Evolutionary conservation across 1,284 basidiomycete species (phyloP).

Genomic region (Retiboletus flavoniger): DNA sequence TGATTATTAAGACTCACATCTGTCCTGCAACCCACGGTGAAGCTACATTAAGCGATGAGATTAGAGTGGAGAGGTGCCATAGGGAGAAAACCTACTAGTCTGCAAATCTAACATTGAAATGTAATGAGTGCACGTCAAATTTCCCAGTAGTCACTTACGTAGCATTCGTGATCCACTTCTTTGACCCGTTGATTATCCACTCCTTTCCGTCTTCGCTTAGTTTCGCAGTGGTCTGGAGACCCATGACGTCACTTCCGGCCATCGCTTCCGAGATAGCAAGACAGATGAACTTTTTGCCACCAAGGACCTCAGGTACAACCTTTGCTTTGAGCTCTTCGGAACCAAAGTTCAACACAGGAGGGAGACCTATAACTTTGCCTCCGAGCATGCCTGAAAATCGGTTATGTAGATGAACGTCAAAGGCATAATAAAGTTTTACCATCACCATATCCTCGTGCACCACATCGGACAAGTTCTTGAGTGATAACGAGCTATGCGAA

Average conservation of each 20-base stretch:
- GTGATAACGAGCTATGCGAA: slow-evolving; percentile 69
- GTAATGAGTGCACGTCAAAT: slow-evolving; percentile 1
- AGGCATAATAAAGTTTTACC: slow-evolving; percentile 31
- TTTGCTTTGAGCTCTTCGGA: slow-evolving; percentile 73
- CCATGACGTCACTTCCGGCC: slow-evolving; percentile 88
- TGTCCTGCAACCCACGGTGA: slow-evolving; percentile 68
- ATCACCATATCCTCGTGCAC: slow-evolving; percentile 73
- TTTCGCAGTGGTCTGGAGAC: slow-evolving; percentile 77
- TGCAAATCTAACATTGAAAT: slow-evolving; percentile 44
- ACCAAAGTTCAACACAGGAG: slow-evolving; percentile 84
- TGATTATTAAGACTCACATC: slow-evolving; percentile 40
- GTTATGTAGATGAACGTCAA: not conserved
- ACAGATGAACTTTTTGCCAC: slow-evolving; percentile 76
- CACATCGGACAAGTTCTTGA: slow-evolving; percentile 79
- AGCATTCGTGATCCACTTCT: slow-evolving; percentile 87
- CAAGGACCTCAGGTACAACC: slow-evolving; percentile 78
- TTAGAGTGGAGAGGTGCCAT: not conserved
- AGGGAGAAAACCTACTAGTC: slow-evolving; percentile 42
- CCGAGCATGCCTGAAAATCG: slow-evolving; percentile 55
- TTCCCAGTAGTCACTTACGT: slow-evolving; percentile 34
- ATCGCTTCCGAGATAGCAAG: slow-evolving; percentile 88
- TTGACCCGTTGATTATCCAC: slow-evolving; percentile 84
- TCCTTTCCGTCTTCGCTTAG: slow-evolving; percentile 82
- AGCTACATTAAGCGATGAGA: slow-evolving; percentile 36
- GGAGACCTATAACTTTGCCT: slow-evolving; percentile 77